A percentile compares a stretch with the other conserved stretches of the same genome.
These are phyloP conservation scores for Hypsizygus marmoreus DNA, from an alignment of 768 basidiomycete genomes.

Conservation along the genomic window DNA sequence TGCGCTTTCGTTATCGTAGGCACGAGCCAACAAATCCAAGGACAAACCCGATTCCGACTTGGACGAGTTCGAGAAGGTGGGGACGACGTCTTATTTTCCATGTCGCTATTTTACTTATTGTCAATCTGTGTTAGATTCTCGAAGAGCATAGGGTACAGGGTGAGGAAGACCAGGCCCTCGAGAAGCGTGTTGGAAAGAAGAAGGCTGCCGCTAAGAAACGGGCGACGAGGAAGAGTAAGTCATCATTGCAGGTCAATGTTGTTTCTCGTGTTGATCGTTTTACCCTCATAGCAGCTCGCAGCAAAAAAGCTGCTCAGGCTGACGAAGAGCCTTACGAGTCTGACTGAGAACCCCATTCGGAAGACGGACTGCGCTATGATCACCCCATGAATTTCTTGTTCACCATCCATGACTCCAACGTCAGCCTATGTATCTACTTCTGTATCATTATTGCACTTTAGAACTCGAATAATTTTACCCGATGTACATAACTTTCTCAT, in stretches of 20 bases:
- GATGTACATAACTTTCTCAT: no score
- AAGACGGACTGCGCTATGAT: neutral
- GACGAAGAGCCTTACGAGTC: conserved; percentile 8
- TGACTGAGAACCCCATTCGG: neutral
- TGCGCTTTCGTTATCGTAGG: conserved; percentile 38
- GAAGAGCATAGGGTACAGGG: conserved; percentile 84
- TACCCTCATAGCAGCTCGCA: conserved; percentile 1
- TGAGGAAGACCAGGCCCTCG: conserved; percentile 87
- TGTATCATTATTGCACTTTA: no score
- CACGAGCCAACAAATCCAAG: conserved; percentile 86
- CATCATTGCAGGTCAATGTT: no score
- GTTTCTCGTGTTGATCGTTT: no score
- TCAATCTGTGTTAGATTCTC: conserved; percentile 59
- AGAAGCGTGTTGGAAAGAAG: conserved; percentile 83
- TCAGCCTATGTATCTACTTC: no score
- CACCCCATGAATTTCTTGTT: no score
- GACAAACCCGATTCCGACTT: conserved; percentile 93
- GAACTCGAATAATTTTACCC: no score
- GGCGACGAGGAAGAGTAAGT: conserved; percentile 51
- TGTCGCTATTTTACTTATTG: no score
- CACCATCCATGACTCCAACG: no score
- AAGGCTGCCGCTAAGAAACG: conserved; percentile 77
- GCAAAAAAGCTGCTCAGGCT: conserved; percentile 5
- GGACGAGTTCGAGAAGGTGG: conserved; percentile 89
- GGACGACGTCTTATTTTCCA: conserved; percentile 16